Base-by-base conservation (phyloP, 441 rosid species). In the Corymbia citriodora region DNA sequence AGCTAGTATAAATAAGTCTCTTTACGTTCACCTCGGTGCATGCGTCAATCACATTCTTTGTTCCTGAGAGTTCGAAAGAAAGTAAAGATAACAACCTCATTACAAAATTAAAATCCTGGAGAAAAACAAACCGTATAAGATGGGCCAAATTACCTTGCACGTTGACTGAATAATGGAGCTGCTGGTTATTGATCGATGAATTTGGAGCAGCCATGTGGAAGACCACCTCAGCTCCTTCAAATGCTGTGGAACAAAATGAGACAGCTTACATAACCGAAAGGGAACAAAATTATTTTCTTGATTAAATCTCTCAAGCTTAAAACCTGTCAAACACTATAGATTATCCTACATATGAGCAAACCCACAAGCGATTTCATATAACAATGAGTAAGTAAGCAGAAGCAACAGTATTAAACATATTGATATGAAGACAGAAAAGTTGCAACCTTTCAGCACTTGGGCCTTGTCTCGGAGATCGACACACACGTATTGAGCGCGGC, bases 181-280 rank as follows among this genome's bases (percentile, higher is more conserved):
- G 93, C 88, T 92, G 92, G 91, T 92, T 94, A 72, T 98, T 98
- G 90, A 96, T 93, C 2, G 99, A 96, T 12, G 99, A 98, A 96
- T 96, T 93, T 17, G 99, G 99, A 83, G 99, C 99, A 55, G 99
- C 99, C 99, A 96, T 96, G 91, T 97, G 99, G 93, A 96, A 97
- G 19, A 98, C 97, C 19, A 95, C 99, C 89, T 97, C 96, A 31
- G 93, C 97, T 88, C 99, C 99, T 91, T 95, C 91, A 88, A 92
- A 93, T 79, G 94, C 99, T 98, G 92, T 88, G 91, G n/a, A 54
- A 88, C 59, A n/a, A 54, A 89, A 79, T 79, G 85, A 40, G 52
- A 79, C 9, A 79, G 52, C 85, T 79, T 45, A 79, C 45, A 23
- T 40, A 33, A 52, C 10, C 4, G 18, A 61, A 57, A 33, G 59